Base-by-base conservation (phyloP, 1,284 basidiomycete genomes). In the Nidula niveotomentosa region DNA sequence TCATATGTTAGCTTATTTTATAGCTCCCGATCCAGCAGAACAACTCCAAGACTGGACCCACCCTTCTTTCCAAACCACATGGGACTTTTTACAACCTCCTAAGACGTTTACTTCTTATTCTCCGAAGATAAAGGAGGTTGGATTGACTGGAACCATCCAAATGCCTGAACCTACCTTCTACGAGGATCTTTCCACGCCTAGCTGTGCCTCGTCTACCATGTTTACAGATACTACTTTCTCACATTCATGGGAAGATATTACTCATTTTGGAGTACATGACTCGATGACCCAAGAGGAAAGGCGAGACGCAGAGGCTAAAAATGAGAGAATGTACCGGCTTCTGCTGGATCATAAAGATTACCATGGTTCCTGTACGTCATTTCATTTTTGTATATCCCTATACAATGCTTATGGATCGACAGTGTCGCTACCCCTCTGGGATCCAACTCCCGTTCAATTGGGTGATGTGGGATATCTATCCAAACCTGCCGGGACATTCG, bases 371-470 rank as follows among this genome's bases (percentile, higher is more conserved):
- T 58, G 89, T 91, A 56, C 58, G 88, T 53, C 30, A 30, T 30
- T 30, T 30, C 30, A 6, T 30, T 30, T 30, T 30, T 30, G 30
- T 30, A 30, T 30, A 30, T 30, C 30, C 30, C 30, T 4, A 30
- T 30, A 30, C 30, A 30, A 30, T 30, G 30, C 30, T 30, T 30
- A 30, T 6, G 30, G 30, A 30, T 30, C 30, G 30, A 23, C 35
- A 91, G 89, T 91, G 57, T 85, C 77, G 0, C 69, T 90, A 7
- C 85, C 90, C 1, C 69, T 92, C 1, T 93, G 89, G 90, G 76
- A 76, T 1, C 91, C 91, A 0, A 69, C 76, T 1, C 72, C 62
- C 1, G 77, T 92, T 1, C 64, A 73, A 12, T 66, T 92, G 0
- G 91, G 90, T 4, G 81, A 85, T 1, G 83, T 93, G 1, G 91